Evolutionary conservation across 2,329 filamentous ascomycete species (phyloP).

Genomic region (Akanthomyces uredinophilus): DNA sequence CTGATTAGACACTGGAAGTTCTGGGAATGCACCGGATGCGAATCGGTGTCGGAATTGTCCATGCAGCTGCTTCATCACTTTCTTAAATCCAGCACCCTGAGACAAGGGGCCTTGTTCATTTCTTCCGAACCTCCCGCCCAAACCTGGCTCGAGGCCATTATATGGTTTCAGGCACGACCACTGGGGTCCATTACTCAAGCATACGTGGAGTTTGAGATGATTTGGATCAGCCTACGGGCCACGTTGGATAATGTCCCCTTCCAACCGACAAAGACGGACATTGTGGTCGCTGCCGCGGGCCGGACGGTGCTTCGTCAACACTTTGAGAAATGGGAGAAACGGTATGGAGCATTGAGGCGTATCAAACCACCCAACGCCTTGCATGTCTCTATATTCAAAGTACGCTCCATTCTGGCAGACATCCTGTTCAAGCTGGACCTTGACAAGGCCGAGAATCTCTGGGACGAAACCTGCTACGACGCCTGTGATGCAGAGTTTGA

Average conservation of each 20-base stretch:
- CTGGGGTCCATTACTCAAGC: background rate
- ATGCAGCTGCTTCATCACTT: background rate
- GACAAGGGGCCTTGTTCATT: background rate
- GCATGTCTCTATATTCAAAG: background rate
- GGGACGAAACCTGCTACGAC: background rate
- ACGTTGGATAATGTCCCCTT: background rate
- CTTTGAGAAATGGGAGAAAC: background rate
- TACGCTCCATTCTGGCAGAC: background rate
- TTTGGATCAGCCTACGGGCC: background rate
- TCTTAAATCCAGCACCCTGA: background rate
- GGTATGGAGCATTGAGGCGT: background rate
- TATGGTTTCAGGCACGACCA: background rate
- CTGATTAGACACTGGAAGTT: background rate
- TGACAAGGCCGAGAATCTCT: background rate
- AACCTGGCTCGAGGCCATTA: background rate
- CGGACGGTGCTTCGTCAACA: background rate
- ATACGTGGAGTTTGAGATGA: background rate
- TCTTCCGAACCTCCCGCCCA: background rate
- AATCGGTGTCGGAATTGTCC: background rate
- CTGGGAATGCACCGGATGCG: background rate
- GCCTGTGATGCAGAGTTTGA: background rate
- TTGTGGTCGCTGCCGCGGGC: background rate
- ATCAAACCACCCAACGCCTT: background rate
- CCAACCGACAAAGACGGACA: background rate
- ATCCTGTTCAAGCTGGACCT: background rate